These are phyloP conservation scores for Boletus subparvulus DNA, from an alignment of 768 basidiomycete genomes.

Conservation along the genomic window DNA sequence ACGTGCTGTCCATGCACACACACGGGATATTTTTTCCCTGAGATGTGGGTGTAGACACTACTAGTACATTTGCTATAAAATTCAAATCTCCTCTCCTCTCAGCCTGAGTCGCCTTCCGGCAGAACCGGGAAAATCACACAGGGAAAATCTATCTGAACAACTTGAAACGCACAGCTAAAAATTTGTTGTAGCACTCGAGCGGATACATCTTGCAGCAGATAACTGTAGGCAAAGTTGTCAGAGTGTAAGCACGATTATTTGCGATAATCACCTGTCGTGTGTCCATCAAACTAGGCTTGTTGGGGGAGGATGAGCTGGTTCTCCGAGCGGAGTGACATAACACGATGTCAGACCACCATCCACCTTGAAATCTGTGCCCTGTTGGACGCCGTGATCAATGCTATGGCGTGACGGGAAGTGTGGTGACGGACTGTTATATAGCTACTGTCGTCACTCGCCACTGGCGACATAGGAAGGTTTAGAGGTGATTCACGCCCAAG, in stretches of 20 bases:
- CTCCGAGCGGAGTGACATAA: slow-evolving; percentile 89
- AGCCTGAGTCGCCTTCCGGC: neutral
- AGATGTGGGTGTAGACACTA: neutral
- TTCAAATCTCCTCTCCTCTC: neutral
- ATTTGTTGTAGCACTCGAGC: neutral
- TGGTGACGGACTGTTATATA: slow-evolving; percentile 78
- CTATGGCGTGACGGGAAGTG: neutral
- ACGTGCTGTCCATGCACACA: neutral
- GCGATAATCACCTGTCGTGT: neutral
- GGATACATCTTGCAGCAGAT: neutral
- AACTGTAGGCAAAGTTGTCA: neutral
- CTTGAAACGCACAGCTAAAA: neutral
- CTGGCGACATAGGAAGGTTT: slow-evolving; percentile 34
- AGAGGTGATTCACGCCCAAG: slow-evolving; percentile 5
- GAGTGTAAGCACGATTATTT: neutral
- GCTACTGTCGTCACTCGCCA: slow-evolving; percentile 93
- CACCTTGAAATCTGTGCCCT: slow-evolving; percentile 93
- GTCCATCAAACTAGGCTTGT: slow-evolving; percentile 49
- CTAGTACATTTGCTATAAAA: neutral
- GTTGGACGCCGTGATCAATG: slow-evolving; percentile 7
- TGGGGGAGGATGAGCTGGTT: slow-evolving; percentile 70
- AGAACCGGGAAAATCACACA: neutral
- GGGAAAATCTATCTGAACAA: neutral
- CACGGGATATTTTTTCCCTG: neutral
- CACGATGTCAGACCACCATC: slow-evolving; percentile 92